phyloP scores from a whole-genome alignment of 768 basidiomycete genomes.

The Termitomyces sp. region DNA sequence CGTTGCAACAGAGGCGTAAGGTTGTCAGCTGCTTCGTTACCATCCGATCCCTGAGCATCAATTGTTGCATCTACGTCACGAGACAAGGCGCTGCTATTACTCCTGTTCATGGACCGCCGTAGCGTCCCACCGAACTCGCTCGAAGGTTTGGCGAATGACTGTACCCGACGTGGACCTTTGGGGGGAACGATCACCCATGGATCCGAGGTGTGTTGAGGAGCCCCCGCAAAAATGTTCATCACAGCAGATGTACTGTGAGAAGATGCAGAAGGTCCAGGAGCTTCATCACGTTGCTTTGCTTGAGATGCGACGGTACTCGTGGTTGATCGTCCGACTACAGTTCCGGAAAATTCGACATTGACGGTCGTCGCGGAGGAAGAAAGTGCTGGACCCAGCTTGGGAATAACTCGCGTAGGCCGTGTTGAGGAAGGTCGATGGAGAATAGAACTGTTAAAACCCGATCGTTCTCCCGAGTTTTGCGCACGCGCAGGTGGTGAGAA shows the following conservation, averaged over 20 bases:
- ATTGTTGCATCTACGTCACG: slow-evolving; percentile 78
- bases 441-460: slow-evolving; percentile 18
- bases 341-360: slow-evolving; percentile 91
- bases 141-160: slow-evolving; percentile 24
- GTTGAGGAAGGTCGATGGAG: slow-evolving; percentile 11
- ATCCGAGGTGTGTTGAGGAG: slow-evolving; percentile 53
- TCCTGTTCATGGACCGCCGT: slow-evolving; percentile 17
- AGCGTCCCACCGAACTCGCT: slow-evolving; percentile 7
- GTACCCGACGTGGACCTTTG: slow-evolving; percentile 24
- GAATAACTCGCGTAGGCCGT: slow-evolving; percentile 47
- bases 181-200: slow-evolving; percentile 70
- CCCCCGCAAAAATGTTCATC: slow-evolving; percentile 93
- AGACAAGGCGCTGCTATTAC: slow-evolving; percentile 37
- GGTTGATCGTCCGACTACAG: slow-evolving; percentile 40
- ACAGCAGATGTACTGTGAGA: slow-evolving; percentile 31
- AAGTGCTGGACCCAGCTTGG: slow-evolving; percentile 81
- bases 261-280: slow-evolving; percentile 1
- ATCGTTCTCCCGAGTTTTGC: slow-evolving; percentile 16
- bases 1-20: slow-evolving; percentile 58
- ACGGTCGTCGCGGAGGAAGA: slow-evolving; percentile 90
- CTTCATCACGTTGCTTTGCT: slow-evolving; percentile 6
- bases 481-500: slow-evolving; percentile 38
- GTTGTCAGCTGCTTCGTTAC: slow-evolving; percentile 35
- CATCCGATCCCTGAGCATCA: slow-evolving; percentile 42
- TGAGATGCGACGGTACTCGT: slow-evolving; percentile 33